phyloP scores from a whole-genome alignment of 805 yeast species.

The Myxozyma nipponensis region DNA sequence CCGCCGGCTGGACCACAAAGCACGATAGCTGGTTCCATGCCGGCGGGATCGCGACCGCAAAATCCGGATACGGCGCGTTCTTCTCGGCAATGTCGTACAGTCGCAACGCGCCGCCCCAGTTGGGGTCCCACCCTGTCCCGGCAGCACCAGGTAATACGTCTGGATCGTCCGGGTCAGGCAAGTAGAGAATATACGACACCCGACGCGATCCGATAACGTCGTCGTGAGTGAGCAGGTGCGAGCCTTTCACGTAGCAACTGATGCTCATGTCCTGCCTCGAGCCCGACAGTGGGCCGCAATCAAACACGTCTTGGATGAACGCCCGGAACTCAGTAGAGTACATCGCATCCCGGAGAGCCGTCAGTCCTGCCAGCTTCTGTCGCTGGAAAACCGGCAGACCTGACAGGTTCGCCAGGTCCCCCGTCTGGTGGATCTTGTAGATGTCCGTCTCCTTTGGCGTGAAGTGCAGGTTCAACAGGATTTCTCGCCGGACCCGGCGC shows the following conservation, averaged over 20 bases:
- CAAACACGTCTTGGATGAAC: slow-evolving; percentile 69
- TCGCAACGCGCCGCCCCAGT: slow-evolving; percentile 90
- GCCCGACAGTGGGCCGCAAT: slow-evolving; percentile 89
- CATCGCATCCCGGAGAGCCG: slow-evolving; percentile 76
- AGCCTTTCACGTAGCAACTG: slow-evolving; percentile 86
- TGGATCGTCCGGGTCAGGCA: slow-evolving; percentile 83
- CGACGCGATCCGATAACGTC: slow-evolving; percentile 96
- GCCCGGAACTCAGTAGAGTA: slow-evolving; percentile 84
- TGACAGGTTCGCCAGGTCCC: slow-evolving; percentile 87
- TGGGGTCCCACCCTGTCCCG: slow-evolving; percentile 63
- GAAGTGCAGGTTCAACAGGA: slow-evolving; percentile 76
- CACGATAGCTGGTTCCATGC: slow-evolving; percentile 95
- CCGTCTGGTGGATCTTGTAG: slow-evolving; percentile 77
- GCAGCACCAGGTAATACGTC: slow-evolving; percentile 8
- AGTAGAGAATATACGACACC: slow-evolving; percentile 84
- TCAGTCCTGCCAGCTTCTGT: slow-evolving; percentile 67
- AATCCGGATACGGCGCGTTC: slow-evolving; percentile 85
- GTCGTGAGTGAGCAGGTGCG: slow-evolving; percentile 92
- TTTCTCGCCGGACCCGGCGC: slow-evolving; percentile 78
- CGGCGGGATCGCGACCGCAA: slow-evolving; percentile 66
- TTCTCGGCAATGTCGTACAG: slow-evolving; percentile 82
- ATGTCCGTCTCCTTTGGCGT: slow-evolving; percentile 96
- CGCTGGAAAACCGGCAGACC: slow-evolving; percentile 77
- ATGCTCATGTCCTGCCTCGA: slow-evolving; percentile 85
- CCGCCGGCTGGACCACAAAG: slow-evolving; percentile 93